Evolutionary conservation across 2,329 filamentous ascomycete genomes (phyloP), one percentile per base, ranked within the genome.

Genomic region (Alternaria dauci): DNA sequence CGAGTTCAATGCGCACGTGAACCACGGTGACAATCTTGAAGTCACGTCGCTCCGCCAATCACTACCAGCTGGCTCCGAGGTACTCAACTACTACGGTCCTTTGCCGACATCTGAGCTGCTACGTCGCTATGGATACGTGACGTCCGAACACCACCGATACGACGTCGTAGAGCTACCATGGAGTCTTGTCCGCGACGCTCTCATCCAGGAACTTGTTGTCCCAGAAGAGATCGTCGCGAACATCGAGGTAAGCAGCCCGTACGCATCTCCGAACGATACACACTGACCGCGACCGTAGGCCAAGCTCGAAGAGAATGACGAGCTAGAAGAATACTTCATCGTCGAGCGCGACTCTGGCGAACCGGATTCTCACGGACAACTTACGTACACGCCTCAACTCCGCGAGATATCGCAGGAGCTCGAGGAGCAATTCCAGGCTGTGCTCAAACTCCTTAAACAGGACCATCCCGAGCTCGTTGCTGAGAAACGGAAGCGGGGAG

Each of bases 1-100:
- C 11, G 68, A 68, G 7, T 71, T 71, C 48, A 71, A 71, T 11
- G 69, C 68, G 0, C 69, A 71, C 25, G 62, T 71, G n/a, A 69
- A 70, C 18, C 69, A 71, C 25, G 68, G 69, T 8, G 68, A 70
- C 28, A 44, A 46, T 16, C 56, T 59, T 7, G 32, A 59, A 36
- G 56, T 59, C 20, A 48, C 51, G 4, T 55, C 51, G 5, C 56
- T 59, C 20, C 36, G 43, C 7, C 36, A 39, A 11, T 32, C 18
- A 12, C 44, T 59, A 5, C 39, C 52, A 38, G 46, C 65, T 11
- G 68, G 69, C 0, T 51, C 65, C 2, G 69, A 71, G 30, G 65
- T 71, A 25, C 36, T 71, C 5, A 71, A 71, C 28, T 71, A 71
- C 34, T 71, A 71, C 8, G 69, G 69, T 2, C 68, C 69, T 11